Evolutionary conservation across 108 stramenopile species (phyloP), one percentile per base, ranked within the genome.

Genomic region (Skeletonema grethae): DNA sequence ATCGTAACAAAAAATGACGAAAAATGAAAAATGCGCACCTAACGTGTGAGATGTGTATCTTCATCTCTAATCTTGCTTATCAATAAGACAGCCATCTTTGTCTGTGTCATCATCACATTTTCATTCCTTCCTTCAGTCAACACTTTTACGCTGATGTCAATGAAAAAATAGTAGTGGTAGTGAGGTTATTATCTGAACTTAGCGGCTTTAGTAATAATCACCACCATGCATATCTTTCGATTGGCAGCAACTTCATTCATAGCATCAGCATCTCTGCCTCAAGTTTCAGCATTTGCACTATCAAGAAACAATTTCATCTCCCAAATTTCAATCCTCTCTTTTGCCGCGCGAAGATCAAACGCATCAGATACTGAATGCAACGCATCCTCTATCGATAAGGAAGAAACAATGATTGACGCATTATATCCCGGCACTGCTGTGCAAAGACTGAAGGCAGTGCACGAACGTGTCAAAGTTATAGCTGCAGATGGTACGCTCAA

Each of bases 381-480:
- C 65, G 65, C 65, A 39, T 25, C 70, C 25, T 11, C 50, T 9
- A 9, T 16, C 22, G 50, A 53, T 53, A 53, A 53, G 50, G 50
- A 24, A 53, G 50, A 0, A 4, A 39, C 29, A 15, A 31, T 69
- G 36, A 57, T 53, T 57, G 93, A 94, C 75, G 30, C 70, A 1
- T 65, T 84, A 32, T 95, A 90, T 84, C 94, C 94, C 20, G 94
- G 94, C 11, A 95, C 94, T 1, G 88, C 90, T 31, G 86, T 95
- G 9, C 82, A 85, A 67, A 83, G 94, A 29, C 67, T 95, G 58
- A 29, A 61, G 28, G 76, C 75, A 20, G 91, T 90, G 6, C 84
- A 88, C 53, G 68, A 74, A 55, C 85, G 96, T 11, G 91, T 95
- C 0, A 39, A 74, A 11, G 35, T 59, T 15, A 61, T 97, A 1